phyloP scores from a whole-genome alignment of 352 stramenopile species.

The Peronospora tabacina region DNA sequence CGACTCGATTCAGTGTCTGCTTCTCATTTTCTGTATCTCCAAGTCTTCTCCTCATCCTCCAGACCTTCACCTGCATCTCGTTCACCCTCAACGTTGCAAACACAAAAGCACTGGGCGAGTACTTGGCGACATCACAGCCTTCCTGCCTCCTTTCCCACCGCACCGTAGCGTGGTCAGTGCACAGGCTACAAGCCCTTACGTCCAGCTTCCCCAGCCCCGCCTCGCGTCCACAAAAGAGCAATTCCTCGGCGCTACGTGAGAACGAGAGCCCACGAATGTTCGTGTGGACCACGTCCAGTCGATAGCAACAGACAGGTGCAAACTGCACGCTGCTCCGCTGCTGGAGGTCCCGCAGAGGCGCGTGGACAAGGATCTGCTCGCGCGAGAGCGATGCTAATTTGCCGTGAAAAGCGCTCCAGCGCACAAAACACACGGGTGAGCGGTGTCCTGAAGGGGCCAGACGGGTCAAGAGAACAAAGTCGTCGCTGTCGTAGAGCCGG shows the following conservation, averaged over 20 bases:
- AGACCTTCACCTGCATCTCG: conserved; percentile 42
- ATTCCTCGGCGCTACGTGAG: conserved; percentile 47
- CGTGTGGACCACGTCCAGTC: conserved; percentile 18
- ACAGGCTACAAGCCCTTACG: conserved; percentile 16
- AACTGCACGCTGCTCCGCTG: conserved; percentile 37
- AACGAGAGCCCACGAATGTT: conserved; percentile 52
- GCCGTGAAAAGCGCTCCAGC: conserved; percentile 69
- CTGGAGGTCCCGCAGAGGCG: conserved; percentile 35
- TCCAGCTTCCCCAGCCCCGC: conserved; percentile 47
- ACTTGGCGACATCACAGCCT: conserved; percentile 51
- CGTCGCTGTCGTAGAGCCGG: conserved; percentile 71
- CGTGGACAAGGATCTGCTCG: conserved; percentile 57
- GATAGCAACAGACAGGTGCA: conserved; percentile 37
- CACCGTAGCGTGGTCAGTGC: conserved; percentile 12
- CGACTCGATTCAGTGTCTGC: conserved; percentile 21
- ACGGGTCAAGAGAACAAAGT: conserved; percentile 70
- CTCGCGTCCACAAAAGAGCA: conserved; percentile 42
- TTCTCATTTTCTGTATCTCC: conserved; percentile 12
- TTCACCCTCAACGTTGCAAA: conserved; percentile 43
- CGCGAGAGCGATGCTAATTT: conserved; percentile 68
- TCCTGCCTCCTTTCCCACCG: conserved; percentile 24
- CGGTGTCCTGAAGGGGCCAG: conserved; percentile 53
- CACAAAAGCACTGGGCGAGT: conserved; percentile 63
- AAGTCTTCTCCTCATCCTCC: conserved; percentile 34
- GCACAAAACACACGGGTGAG: conserved; percentile 49